Evolutionary conservation across 2,329 filamentous ascomycete species (phyloP).

Genomic region (Ophiostoma sp.): DNA sequence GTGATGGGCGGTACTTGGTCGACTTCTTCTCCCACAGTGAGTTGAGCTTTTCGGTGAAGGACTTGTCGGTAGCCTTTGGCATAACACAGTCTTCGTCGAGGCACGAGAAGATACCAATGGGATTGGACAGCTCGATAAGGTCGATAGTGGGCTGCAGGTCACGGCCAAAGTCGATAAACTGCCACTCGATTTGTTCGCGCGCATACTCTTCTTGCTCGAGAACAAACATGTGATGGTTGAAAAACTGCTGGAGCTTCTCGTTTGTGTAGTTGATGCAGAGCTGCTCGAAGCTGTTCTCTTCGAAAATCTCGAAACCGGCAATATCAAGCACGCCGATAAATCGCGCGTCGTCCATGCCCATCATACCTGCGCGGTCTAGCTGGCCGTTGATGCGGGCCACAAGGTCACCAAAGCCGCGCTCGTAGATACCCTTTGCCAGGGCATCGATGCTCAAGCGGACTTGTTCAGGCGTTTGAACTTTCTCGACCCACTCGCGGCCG

Average conservation of each 20-base stretch:
- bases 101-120: slow-evolving; percentile 97
- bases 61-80: slow-evolving; percentile 96
- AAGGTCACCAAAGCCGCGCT: slow-evolving; percentile 88
- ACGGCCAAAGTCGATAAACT: slow-evolving; percentile 97
- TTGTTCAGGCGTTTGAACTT: slow-evolving; percentile 95
- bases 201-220: slow-evolving; percentile 98
- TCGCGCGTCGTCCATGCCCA: slow-evolving; percentile 78
- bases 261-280: slow-evolving; percentile 99
- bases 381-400: slow-evolving; percentile 88
- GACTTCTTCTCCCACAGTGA: slow-evolving; percentile 95
- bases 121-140: slow-evolving; percentile 90
- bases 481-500: slow-evolving; percentile 96
- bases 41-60: slow-evolving; percentile 97
- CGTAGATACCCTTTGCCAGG: slow-evolving; percentile 93
- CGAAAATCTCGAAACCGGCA: slow-evolving; percentile 97
- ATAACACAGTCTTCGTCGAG: slow-evolving; percentile 97
- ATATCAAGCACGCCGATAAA: slow-evolving; percentile 99
- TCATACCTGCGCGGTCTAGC: slow-evolving; percentile 76
- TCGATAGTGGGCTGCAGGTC: slow-evolving; percentile 97
- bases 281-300: slow-evolving; percentile 97
- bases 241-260: slow-evolving; percentile 98
- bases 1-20: slow-evolving; percentile 81
- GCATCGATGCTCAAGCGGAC: slow-evolving; percentile 86
- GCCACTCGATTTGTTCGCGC: slow-evolving; percentile 96
- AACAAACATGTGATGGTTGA: slow-evolving; percentile 99